Percentiles rank a stretch among this genome's conserved stretches.
Conservation (phyloP, 192 early-diverging fungal genomes). For the Spizellomyces punctatus region DNA sequence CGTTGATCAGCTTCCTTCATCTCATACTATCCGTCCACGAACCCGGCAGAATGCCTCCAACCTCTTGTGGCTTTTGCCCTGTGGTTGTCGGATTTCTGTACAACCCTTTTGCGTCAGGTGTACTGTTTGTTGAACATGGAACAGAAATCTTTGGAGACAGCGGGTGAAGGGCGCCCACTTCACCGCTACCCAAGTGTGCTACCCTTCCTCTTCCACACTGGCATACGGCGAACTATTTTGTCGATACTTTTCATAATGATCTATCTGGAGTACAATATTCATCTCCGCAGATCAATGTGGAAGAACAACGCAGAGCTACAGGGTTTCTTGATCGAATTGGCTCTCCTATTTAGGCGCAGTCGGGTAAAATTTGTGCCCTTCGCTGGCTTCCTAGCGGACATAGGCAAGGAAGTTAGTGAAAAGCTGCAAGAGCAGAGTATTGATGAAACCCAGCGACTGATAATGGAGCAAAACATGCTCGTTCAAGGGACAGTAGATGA, state of each 20-base stretch:
- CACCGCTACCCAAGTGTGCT: slow-evolving; percentile 7
- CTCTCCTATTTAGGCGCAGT: neutral
- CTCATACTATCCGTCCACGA: neutral
- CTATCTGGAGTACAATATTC: slow-evolving; percentile 5
- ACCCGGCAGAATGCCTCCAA: slow-evolving; percentile 13
- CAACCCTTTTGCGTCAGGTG: slow-evolving; percentile 14
- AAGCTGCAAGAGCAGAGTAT: neutral
- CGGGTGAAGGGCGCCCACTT: neutral
- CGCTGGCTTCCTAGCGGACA: slow-evolving; percentile 10
- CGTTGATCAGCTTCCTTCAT: neutral
- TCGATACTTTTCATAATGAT: slow-evolving; percentile 6
- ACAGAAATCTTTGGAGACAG: neutral
- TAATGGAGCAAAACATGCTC: slow-evolving; percentile 10
- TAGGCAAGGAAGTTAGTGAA: neutral
- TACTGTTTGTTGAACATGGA: slow-evolving; percentile 16
- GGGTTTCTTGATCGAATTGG: neutral
- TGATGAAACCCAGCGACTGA: neutral
- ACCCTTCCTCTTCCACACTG: slow-evolving; percentile 10
- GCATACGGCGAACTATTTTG: slow-evolving; percentile 1
- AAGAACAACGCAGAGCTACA: neutral
- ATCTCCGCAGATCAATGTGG: slow-evolving; percentile 6
- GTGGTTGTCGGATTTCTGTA: slow-evolving; percentile 7
- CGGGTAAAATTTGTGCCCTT: slow-evolving; percentile 5
- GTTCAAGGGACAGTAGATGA: slow-evolving; percentile 5
- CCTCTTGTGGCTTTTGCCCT: slow-evolving; percentile 6